Evolutionary conservation across 768 basidiomycete genomes (phyloP).

Genomic region (Suillus variegatus): DNA sequence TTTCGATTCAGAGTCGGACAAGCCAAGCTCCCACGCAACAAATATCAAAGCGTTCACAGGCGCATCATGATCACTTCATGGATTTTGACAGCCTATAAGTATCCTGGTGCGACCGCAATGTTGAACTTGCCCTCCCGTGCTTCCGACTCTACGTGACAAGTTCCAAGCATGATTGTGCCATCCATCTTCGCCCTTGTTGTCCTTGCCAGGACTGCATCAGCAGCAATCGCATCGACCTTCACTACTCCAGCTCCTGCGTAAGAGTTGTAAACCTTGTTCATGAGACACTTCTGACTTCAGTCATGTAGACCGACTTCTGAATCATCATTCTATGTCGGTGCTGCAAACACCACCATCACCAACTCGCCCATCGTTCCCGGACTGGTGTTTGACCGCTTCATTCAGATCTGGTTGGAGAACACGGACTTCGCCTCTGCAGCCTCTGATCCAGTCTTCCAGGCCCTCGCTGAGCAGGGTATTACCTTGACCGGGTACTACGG

Average conservation of each 20-base stretch:
- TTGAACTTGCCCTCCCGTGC: not conserved
- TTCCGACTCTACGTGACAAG: not conserved
- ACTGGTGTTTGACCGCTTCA: constrained; percentile 47
- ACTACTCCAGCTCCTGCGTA: constrained; percentile 32
- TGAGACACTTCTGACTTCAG: constrained; percentile 6
- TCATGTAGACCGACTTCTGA: constrained; percentile 26
- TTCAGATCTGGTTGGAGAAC: constrained; percentile 65
- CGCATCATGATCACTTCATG: not conserved
- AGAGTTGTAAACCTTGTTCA: constrained; percentile 5
- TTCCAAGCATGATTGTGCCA: constrained; percentile 17
- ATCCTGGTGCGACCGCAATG: not conserved
- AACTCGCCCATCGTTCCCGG: constrained; percentile 41
- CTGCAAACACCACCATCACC: constrained; percentile 43
- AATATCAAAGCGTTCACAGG: not conserved
- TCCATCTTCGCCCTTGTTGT: constrained; percentile 17
- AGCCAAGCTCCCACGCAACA: not conserved
- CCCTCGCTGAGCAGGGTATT: constrained; percentile 52
- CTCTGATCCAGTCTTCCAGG: constrained; percentile 29
- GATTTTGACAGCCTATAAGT: constrained; percentile 1
- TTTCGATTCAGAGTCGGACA: not conserved
- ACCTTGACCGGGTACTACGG: constrained; percentile 46
- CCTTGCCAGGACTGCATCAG: constrained; percentile 20
- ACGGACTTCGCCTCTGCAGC: constrained; percentile 46
- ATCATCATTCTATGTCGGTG: constrained; percentile 43
- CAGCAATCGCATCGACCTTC: constrained; percentile 25